A percentile compares a stretch with the other conserved stretches of the same genome.
These are phyloP conservation scores for Fusarium miscanthi DNA, from an alignment of 2,329 filamentous ascomycete species.

Conservation along the genomic window DNA sequence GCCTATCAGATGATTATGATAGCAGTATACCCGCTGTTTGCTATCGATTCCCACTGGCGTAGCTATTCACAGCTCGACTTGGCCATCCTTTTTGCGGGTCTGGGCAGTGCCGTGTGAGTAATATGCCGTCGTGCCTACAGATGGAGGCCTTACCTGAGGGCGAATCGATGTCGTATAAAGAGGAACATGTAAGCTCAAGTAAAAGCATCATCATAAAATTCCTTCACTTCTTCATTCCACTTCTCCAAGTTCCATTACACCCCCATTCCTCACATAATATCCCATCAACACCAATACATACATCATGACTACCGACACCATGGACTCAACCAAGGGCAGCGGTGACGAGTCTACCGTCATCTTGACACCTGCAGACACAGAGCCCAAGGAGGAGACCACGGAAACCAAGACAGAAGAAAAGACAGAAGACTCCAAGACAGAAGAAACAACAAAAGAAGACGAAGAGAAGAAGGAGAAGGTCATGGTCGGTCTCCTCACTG, in stretches of 20 bases:
- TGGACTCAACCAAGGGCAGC: conserved; percentile 40
- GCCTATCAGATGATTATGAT: not conserved
- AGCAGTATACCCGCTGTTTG: too few relatives aligned
- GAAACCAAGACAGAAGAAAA: conserved; percentile 26
- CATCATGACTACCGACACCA: conserved; percentile 29
- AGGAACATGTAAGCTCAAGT: not conserved
- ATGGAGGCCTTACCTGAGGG: not conserved
- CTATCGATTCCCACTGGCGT: not conserved
- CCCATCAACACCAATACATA: not conserved
- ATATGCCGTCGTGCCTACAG: conserved; percentile 15
- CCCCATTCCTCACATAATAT: not conserved
- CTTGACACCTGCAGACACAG: conserved; percentile 38
- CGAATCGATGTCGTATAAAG: conserved; percentile 17
- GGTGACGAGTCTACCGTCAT: conserved; percentile 38
- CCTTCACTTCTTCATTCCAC: not conserved
- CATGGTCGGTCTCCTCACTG: conserved; percentile 51
- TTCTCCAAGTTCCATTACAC: not conserved
- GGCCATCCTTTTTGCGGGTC: not conserved
- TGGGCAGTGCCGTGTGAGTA: conserved; percentile 29
- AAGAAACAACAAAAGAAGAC: conserved; percentile 11
- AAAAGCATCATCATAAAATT: not conserved
- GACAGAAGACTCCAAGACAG: conserved; percentile 14
- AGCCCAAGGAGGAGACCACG: conserved; percentile 21
- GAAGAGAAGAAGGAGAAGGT: conserved; percentile 38
- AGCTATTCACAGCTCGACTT: not conserved